Base-by-base conservation (phyloP, 257 asterid genomes). In the Nicotiana sylvestris region DNA sequence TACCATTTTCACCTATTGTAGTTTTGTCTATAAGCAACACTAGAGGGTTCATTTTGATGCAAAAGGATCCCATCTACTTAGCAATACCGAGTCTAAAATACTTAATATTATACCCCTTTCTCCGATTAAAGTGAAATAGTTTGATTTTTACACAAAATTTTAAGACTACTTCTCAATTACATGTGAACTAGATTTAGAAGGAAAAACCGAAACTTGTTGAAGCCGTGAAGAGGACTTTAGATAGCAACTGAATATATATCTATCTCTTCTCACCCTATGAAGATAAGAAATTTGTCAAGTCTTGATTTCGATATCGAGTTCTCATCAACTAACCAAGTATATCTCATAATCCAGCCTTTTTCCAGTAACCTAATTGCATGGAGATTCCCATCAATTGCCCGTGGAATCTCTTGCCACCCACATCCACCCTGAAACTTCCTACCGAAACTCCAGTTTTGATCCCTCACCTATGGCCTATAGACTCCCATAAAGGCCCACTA, bases 121-220 rank as follows among this genome's bases (percentile, higher is more conserved):
- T 68, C 55, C 77, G n/a, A 68, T 69, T 51, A 69, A 69, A 37
- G n/a, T 39, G 57, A 69, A 57, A 37, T n/a, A n/a, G 77, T 69
- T 69, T 30, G 2, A 69, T n/a, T 69, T 69, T 69, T 69, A 15
- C n/a, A 69, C 78, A n/a, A 9, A 17, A 39, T 39, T 21, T 68
- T 9, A 69, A 39, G 33, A 39, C 33, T n/a, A 69, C 78, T 39
- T 39, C 51, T 9, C 51, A 43, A 43, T n/a, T 69, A 69, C 33
- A 69, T 69, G 78, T 39, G 77, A 68, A 37, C 37, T 49, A 33
- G 53, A 69, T 69, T 69, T 39, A 69, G 58, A 39, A 69, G 56
- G 33, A 39, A 33, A 37, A 35, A 2, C 4, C 39, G 39, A 30
- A 39, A 39, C 16, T 43, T 69, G n/a, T 39, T 69, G 11, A 69